Conservation (phyloP, 2,329 filamentous ascomycete genomes). For the Fusarium agapanthi region DNA sequence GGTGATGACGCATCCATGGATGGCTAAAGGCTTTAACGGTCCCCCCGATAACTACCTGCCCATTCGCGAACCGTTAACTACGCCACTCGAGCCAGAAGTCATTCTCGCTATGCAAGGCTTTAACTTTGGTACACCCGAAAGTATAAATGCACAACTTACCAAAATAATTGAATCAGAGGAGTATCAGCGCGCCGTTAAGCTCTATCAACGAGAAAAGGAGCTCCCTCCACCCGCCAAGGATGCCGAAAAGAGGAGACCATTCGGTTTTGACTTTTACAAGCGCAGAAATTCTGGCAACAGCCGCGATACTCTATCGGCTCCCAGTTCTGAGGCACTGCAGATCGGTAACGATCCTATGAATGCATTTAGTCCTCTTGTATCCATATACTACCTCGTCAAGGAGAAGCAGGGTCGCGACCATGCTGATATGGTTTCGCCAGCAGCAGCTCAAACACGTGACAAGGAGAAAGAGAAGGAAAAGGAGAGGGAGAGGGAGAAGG, state of each 20-base stretch:
- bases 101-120: slow-evolving; percentile 97
- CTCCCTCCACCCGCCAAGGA: slow-evolving; percentile 65
- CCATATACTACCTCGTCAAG: slow-evolving; percentile 94
- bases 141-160: slow-evolving; percentile 82
- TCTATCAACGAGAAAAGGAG: slow-evolving; percentile 73
- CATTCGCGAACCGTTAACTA: slow-evolving; percentile 80
- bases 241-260: slow-evolving; percentile 84
- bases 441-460: slow-evolving; percentile 53
- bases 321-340: slow-evolving; percentile 86
- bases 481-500: slow-evolving; percentile 43
- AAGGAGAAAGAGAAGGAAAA: slow-evolving; percentile 45
- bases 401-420: slow-evolving; percentile 90
- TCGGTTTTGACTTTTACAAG: slow-evolving; percentile 96
- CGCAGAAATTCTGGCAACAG: slow-evolving; percentile 88
- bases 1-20: slow-evolving; percentile 96
- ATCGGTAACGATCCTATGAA: slow-evolving; percentile 88
- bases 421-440: slow-evolving; percentile 51
- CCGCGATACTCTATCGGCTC: slow-evolving; percentile 82
- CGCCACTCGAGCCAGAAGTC: slow-evolving; percentile 84
- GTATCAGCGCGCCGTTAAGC: slow-evolving; percentile 84
- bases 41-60: slow-evolving; percentile 92
- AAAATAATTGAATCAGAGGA: slow-evolving; percentile 93
- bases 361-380: slow-evolving; percentile 90
- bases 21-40: slow-evolving; percentile 87
- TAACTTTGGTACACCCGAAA: slow-evolving; percentile 89